Evolutionary conservation across 441 rosid species (phyloP).

Genomic region (Hura crepitans): DNA sequence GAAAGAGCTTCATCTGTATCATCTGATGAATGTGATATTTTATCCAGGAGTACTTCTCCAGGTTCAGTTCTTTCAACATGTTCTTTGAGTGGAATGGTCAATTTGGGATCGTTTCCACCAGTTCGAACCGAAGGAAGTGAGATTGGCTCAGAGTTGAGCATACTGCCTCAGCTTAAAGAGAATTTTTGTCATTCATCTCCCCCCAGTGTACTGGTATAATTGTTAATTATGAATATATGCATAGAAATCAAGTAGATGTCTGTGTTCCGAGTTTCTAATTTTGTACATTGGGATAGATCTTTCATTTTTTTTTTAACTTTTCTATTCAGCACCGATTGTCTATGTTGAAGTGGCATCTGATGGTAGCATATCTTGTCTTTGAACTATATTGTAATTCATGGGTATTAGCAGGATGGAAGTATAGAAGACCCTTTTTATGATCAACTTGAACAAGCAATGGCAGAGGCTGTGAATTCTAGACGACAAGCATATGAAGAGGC

Average conservation of each 20-base stretch:
- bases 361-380: slow-evolving; percentile 1
- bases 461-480: slow-evolving; percentile 57
- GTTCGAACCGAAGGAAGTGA: slow-evolving; percentile 30
- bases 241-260: slow-evolving; percentile 1
- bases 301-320: not conserved
- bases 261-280: not conserved
- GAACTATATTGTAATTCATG: slow-evolving; percentile 24
- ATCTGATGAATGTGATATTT: slow-evolving; percentile 40
- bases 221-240: slow-evolving; percentile 14
- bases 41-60: slow-evolving; percentile 38
- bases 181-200: slow-evolving; percentile 41
- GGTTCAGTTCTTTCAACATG: slow-evolving; percentile 36
- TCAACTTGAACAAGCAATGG: slow-evolving; percentile 51
- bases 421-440: slow-evolving; percentile 41
- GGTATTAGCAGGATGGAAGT: slow-evolving; percentile 53
- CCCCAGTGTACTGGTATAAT: slow-evolving; percentile 53
- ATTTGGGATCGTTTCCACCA: slow-evolving; percentile 22
- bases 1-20: slow-evolving; percentile 28
- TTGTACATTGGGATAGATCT: not conserved
- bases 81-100: slow-evolving; percentile 33
- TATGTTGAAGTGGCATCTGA: not conserved
- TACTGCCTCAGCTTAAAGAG: slow-evolving; percentile 24
- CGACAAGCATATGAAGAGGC: slow-evolving; percentile 60
- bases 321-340: not conserved
- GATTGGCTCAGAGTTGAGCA: slow-evolving; percentile 29